Percentiles rank a stretch among this genome's conserved stretches.
These are phyloP conservation scores for Globisporangium echinulatum DNA, from an alignment of 352 stramenopile species.

Conservation along the genomic window DNA sequence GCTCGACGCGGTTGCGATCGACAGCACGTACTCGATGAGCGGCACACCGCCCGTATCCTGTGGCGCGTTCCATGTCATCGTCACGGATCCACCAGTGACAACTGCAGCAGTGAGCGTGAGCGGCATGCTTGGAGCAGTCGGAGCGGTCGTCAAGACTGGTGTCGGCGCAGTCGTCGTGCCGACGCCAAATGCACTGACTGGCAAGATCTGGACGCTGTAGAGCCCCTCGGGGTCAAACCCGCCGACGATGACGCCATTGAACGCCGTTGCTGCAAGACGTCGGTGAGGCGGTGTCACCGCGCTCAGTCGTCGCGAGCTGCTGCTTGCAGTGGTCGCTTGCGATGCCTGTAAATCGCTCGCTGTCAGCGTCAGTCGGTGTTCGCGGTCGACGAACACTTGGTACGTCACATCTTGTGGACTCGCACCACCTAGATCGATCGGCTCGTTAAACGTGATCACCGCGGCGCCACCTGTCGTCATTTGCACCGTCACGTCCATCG, in stretches of 20 bases:
- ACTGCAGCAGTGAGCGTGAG: slow-evolving; percentile 8
- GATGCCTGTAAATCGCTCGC: slow-evolving; percentile 13
- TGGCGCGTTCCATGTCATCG: slow-evolving; percentile 30
- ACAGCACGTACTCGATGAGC: slow-evolving; percentile 29
- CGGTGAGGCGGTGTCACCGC: slow-evolving; percentile 1
- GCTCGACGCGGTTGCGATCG: slow-evolving; percentile 11
- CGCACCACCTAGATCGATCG: slow-evolving; percentile 42
- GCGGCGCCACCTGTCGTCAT: slow-evolving; percentile 38
- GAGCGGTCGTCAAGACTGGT: slow-evolving; percentile 18
- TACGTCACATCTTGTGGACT: slow-evolving; percentile 32
- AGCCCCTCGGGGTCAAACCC: slow-evolving; percentile 42
- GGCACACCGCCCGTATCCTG: slow-evolving; percentile 37
- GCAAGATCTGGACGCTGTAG: slow-evolving; percentile 44
- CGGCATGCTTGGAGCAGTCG: slow-evolving; percentile 29
- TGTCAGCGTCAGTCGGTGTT: slow-evolving; percentile 30
- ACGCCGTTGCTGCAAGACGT: slow-evolving; percentile 5
- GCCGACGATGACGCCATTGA: slow-evolving; percentile 21
- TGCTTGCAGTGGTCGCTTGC: background rate
- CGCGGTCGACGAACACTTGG: slow-evolving; percentile 33
- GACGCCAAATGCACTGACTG: slow-evolving; percentile 24
- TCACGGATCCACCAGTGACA: slow-evolving; percentile 32
- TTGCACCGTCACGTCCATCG: slow-evolving; percentile 23
- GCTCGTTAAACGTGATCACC: slow-evolving; percentile 43
- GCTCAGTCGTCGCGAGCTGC: slow-evolving; percentile 5
- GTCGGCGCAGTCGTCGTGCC: slow-evolving; percentile 21